Base-by-base conservation (phyloP, 306 rosid genomes). In the Prunus padus region DNA sequence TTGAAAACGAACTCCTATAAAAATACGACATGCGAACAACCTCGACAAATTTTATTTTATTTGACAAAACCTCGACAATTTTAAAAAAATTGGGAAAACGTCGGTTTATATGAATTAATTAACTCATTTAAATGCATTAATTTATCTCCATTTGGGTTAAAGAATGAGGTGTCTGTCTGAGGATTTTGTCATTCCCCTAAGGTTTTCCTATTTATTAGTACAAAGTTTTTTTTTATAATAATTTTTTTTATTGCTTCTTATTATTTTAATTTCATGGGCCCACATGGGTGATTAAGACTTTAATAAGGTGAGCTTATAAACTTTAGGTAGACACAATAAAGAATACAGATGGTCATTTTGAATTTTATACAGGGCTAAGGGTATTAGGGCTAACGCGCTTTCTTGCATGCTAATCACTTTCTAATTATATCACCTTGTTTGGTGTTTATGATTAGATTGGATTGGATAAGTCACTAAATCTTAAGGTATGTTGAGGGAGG, bases 1-100 rank as follows among this genome's bases (percentile, higher is more conserved):
- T 77, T 67, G 82, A 77, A 77, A 82, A 67, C 79, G 79, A 77
- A 76, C 69, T 72, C 79, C 85, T 67, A 77, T 81, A 59, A 77
- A 76, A 77, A 82, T 77, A 80, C 82, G n/a, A n/a, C n/a, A 62
- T 57, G 67, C 75, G 65, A 72, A 77, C 75, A 77, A 66, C 78
- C 72, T 72, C 81, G 76, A n/a, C n/a, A n/a, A n/a, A n/a, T n/a
- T n/a, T n/a, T n/a, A n/a, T n/a, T n/a, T n/a, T n/a, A n/a, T n/a
- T n/a, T n/a, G n/a, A n/a, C n/a, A n/a, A n/a, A n/a, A n/a, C n/a
- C n/a, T n/a, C n/a, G n/a, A n/a, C n/a, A n/a, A n/a, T n/a, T n/a
- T n/a, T n/a, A n/a, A n/a, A n/a, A n/a, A n/a, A n/a, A n/a, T n/a
- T n/a, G n/a, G n/a, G n/a, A n/a, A n/a, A n/a, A n/a, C n/a, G n/a